Conservation (phyloP, 1,284 basidiomycete species). For the Calocybe gambosa region DNA sequence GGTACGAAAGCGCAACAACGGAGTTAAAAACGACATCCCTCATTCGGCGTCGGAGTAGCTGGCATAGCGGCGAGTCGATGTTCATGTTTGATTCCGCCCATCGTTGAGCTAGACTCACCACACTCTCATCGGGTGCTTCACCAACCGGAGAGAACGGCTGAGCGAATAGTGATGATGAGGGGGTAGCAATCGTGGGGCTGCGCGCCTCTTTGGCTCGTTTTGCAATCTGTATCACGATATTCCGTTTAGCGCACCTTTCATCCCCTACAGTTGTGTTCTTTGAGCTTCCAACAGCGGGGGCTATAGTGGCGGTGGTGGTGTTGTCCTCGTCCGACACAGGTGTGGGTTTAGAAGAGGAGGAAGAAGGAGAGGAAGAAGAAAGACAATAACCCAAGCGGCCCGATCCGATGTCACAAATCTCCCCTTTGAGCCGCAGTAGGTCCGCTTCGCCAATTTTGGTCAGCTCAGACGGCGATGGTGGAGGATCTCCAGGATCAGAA, state of each 20-base stretch:
- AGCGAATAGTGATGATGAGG: conserved; percentile 6
- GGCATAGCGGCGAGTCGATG: conserved; percentile 46
- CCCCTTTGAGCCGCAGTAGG: conserved; percentile 59
- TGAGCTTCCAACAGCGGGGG: not conserved
- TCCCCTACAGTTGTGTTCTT: conserved; percentile 30
- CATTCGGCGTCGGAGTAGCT: conserved; percentile 55
- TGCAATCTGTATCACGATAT: conserved; percentile 62
- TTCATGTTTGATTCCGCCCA: conserved; percentile 62
- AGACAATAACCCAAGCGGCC: conserved; percentile 52
- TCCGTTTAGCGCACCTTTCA: conserved; percentile 47
- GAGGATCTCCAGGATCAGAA: conserved; percentile 30
- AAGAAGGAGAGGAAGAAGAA: too few species aligned
- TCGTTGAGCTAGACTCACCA: conserved; percentile 52
- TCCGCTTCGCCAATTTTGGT: conserved; percentile 40
- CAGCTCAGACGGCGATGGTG: conserved; percentile 20
- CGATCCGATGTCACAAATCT: conserved; percentile 72
- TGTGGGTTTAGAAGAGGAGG: conserved; percentile 15
- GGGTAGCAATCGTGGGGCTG: conserved; percentile 2
- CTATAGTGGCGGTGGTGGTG: not conserved
- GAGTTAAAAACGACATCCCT: conserved; percentile 59
- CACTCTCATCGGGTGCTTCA: conserved; percentile 41
- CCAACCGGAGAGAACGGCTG: conserved; percentile 20
- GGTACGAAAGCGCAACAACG: conserved; percentile 48
- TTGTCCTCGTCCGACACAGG: conserved; percentile 19
- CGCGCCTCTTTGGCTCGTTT: conserved; percentile 49